These are phyloP conservation scores for Lachnellula hyalina DNA, from an alignment of 2,329 filamentous ascomycete species.

Conservation along the genomic window DNA sequence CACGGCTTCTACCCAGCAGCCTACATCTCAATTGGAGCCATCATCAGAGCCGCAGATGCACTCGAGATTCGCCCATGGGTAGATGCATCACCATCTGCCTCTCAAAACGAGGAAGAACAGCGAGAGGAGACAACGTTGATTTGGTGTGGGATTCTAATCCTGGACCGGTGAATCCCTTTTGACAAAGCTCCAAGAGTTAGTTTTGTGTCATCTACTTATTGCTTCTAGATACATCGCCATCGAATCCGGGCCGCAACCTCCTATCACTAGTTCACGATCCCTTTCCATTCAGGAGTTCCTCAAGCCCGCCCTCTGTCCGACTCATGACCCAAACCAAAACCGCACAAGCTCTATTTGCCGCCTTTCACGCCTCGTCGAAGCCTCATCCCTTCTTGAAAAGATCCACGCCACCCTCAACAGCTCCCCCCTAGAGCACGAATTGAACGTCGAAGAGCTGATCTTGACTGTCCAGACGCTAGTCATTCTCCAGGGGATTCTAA, in stretches of 20 bases:
- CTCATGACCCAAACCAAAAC: constrained; percentile 8
- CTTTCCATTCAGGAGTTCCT: constrained; percentile 5
- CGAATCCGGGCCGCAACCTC: constrained; percentile 12
- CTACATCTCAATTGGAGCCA: constrained; percentile 18
- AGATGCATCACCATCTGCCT: constrained; percentile 3
- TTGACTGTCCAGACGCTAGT: constrained; percentile 10
- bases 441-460: constrained; percentile 17
- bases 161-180: constrained; percentile 15
- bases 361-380: constrained; percentile 15
- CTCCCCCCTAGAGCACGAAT: constrained; percentile 7
- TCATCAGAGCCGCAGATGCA: constrained; percentile 16
- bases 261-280: constrained; percentile 12
- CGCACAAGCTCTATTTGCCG: constrained; percentile 9
- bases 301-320: constrained; percentile 13
- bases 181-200: not conserved
- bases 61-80: constrained; percentile 9
- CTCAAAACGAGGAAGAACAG: constrained; percentile 6
- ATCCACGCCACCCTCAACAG: constrained; percentile 13
- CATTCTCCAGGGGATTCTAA: constrained; percentile 12
- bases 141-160: constrained; percentile 18
- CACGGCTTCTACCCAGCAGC: constrained; percentile 21
- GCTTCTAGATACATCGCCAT: constrained; percentile 17
- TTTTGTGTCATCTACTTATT: constrained; percentile 4
- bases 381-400: constrained; percentile 17
- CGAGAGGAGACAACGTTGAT: constrained; percentile 9